Evolutionary conservation across 2,329 filamentous ascomycete species (phyloP).

Genomic region (Pyricularia grisea): DNA sequence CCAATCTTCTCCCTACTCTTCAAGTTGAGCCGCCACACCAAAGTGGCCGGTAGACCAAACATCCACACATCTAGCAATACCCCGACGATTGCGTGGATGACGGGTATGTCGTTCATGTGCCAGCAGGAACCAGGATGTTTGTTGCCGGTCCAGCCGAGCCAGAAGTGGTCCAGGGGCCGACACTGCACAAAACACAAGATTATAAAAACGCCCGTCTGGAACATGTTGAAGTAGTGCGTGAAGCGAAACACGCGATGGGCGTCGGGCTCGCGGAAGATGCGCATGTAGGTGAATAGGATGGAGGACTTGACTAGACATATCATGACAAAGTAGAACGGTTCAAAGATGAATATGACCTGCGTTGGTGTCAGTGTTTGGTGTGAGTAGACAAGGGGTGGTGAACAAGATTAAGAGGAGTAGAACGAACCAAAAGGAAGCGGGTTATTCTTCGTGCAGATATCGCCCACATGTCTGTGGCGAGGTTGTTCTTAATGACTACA

Average conservation of each 20-base stretch:
- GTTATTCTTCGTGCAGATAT: not conserved
- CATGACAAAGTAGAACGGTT: not conserved
- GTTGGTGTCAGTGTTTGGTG: not conserved
- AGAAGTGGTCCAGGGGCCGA: not conserved
- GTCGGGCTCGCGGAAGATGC: not conserved
- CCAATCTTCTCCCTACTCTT: not conserved
- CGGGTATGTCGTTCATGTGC: slow-evolving; percentile 4
- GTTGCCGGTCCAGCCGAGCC: not conserved
- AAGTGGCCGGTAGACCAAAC: not conserved
- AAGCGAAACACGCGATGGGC: not conserved
- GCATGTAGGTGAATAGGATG: slow-evolving; percentile 3
- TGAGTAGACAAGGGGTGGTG: not conserved
- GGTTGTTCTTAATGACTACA: not conserved
- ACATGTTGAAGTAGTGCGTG: not conserved
- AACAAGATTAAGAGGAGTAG: not conserved
- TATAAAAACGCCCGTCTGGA: not conserved
- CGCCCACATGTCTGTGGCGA: slow-evolving; percentile 1
- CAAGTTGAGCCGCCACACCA: not conserved
- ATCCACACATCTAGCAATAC: slow-evolving; percentile 1
- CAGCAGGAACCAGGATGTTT: not conserved
- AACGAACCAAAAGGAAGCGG: not conserved
- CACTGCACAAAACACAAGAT: not conserved
- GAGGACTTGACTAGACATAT: not conserved
- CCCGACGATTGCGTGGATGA: not conserved
- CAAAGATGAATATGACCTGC: slow-evolving; percentile 1